Conservation (phyloP, 192 early-diverging fungal species). For the Funneliformis geosporum region DNA sequence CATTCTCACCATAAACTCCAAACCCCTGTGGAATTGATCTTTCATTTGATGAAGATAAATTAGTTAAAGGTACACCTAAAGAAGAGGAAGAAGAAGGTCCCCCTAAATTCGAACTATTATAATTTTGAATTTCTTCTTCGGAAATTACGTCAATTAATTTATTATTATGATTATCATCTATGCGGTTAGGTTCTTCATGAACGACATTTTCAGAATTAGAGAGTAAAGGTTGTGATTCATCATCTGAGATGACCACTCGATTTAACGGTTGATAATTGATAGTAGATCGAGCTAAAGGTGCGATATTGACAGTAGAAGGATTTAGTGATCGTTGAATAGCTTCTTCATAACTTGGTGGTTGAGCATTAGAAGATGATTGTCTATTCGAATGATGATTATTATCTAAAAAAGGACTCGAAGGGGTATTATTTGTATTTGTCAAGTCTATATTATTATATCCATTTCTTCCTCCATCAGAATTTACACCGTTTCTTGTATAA, state of each 20-base stretch:
- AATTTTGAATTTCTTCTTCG: background rate
- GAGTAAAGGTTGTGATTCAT: background rate
- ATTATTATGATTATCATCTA: background rate
- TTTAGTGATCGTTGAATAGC: background rate
- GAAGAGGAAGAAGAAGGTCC: background rate
- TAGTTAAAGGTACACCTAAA: background rate
- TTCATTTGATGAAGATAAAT: background rate
- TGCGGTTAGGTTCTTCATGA: background rate
- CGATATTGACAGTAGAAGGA: background rate
- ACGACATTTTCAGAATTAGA: background rate
- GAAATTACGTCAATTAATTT: background rate
- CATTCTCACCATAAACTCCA: background rate
- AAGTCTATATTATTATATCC: background rate
- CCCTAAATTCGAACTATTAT: background rate
- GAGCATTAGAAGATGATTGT: background rate
- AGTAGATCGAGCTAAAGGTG: background rate
- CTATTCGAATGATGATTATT: background rate
- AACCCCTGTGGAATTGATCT: background rate
- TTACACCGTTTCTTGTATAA: background rate
- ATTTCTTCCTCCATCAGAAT: background rate
- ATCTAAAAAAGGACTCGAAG: background rate
- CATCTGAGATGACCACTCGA: background rate
- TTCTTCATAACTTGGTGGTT: background rate
- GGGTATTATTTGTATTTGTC: background rate
- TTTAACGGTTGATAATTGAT: background rate